Evolutionary conservation across 2,329 filamentous ascomycete species (phyloP).

Genomic region (Aureobasidium sp.): DNA sequence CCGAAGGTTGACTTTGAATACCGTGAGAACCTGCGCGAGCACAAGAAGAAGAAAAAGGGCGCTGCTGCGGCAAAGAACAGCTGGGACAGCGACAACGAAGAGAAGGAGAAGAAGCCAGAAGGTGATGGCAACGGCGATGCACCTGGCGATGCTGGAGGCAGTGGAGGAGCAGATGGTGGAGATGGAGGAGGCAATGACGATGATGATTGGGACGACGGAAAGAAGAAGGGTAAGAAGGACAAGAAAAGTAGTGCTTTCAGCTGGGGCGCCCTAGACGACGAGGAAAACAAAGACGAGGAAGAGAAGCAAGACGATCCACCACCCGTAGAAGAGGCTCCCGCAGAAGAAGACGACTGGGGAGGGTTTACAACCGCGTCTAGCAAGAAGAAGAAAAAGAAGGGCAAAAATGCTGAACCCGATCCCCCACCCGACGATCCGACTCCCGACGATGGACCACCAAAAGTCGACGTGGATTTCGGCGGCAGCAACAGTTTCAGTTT

Average conservation of each 20-base stretch:
- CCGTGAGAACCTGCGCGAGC: constrained; percentile 39
- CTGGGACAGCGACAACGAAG: constrained; percentile 39
- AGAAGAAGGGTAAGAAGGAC: constrained; percentile 24
- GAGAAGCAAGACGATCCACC: not conserved
- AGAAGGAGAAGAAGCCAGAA: constrained; percentile 35
- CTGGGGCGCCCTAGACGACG: constrained; percentile 14
- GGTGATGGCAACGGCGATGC: constrained; percentile 29
- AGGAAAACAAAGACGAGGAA: constrained; percentile 9
- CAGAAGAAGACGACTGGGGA: constrained; percentile 19
- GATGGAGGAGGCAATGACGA: constrained; percentile 24
- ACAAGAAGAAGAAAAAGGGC: constrained; percentile 47
- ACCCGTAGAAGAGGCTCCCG: constrained; percentile 5
- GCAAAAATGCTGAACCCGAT: constrained; percentile 19
- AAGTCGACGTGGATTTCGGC: constrained; percentile 39
- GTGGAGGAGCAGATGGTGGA: constrained; percentile 24
- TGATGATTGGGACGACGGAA: constrained; percentile 24
- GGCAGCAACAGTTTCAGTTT: constrained; percentile 24
- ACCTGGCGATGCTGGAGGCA: constrained; percentile 21
- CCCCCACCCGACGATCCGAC: constrained; percentile 21
- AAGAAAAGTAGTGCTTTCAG: constrained; percentile 22
- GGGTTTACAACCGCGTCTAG: constrained; percentile 17
- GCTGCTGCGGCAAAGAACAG: constrained; percentile 25
- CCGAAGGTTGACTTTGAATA: constrained; percentile 49
- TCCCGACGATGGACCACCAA: constrained; percentile 37
- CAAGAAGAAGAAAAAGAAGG: constrained; percentile 28